Evolutionary conservation across 164 flowering plant species (phyloP).

Genomic region (Protea cynaroides): DNA sequence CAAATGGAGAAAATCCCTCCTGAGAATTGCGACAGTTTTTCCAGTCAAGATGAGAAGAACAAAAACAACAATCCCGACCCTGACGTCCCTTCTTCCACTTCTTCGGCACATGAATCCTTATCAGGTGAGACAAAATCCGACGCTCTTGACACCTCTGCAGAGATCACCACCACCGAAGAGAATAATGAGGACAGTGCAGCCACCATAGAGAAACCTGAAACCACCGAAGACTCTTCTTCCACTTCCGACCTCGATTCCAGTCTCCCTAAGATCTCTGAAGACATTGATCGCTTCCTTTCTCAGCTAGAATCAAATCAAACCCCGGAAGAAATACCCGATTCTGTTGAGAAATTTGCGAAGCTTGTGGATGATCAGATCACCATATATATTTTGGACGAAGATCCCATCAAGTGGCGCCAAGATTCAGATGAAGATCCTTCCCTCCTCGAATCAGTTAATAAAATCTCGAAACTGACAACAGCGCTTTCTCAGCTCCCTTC

Average conservation of each 20-base stretch:
- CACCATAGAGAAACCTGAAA: slow-evolving; percentile 8
- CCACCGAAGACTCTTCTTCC: slow-evolving; percentile 15
- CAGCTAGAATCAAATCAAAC: neutral
- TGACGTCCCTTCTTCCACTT: neutral
- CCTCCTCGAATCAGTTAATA: slow-evolving; percentile 23
- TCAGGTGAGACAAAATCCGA: neutral
- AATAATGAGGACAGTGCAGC: slow-evolving; percentile 5
- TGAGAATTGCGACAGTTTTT: slow-evolving; percentile 1
- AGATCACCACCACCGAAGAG: neutral
- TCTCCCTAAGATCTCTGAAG: slow-evolving; percentile 13
- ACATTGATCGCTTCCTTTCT: slow-evolving; percentile 22
- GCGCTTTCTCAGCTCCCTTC: slow-evolving; percentile 11
- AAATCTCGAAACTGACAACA: slow-evolving; percentile 20
- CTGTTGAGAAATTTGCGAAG: slow-evolving; percentile 19
- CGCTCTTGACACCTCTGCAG: neutral
- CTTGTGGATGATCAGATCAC: slow-evolving; percentile 27
- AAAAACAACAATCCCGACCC: neutral
- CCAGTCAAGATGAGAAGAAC: neutral
- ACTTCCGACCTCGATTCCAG: slow-evolving; percentile 3
- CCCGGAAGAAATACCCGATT: slow-evolving; percentile 25
- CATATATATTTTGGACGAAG: slow-evolving; percentile 23
- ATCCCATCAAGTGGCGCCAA: slow-evolving; percentile 21
- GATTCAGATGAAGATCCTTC: slow-evolving; percentile 16
- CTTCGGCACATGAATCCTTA: neutral
- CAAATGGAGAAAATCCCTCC: slow-evolving; percentile 5